These are phyloP conservation scores for Arachnomyces sp. DNA, from an alignment of 2,329 filamentous ascomycete species.

Conservation along the genomic window DNA sequence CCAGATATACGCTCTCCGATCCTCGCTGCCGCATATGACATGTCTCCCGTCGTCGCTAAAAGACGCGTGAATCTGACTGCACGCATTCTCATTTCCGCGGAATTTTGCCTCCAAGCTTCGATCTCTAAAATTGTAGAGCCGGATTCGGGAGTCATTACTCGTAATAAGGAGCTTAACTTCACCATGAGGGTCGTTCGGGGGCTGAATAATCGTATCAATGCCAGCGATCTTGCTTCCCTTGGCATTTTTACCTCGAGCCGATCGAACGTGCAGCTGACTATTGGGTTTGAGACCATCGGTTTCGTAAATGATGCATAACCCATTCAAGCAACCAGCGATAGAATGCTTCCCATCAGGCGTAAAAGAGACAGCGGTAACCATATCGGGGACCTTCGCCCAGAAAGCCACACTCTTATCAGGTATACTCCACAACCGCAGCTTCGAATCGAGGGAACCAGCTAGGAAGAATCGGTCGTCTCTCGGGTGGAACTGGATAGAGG, in stretches of 20 bases:
- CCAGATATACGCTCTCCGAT: constrained; percentile 87
- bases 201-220: constrained; percentile 64
- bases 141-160: constrained; percentile 87
- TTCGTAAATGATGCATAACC: constrained; percentile 82
- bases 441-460: constrained; percentile 82
- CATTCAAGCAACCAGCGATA: constrained; percentile 80
- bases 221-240: constrained; percentile 97
- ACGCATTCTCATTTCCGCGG: constrained; percentile 80
- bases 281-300: constrained; percentile 80
- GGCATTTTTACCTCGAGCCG: constrained; percentile 81
- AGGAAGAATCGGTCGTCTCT: constrained; percentile 94
- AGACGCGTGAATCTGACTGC: constrained; percentile 79
- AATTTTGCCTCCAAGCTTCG: constrained; percentile 83
- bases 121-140: constrained; percentile 80
- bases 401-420: constrained; percentile 91
- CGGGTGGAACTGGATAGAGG: constrained; percentile 89
- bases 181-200: constrained; percentile 48
- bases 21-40: constrained; percentile 88
- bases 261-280: constrained; percentile 86
- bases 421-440: constrained; percentile 89
- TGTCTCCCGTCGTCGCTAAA: constrained; percentile 83
- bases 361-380: constrained; percentile 91
- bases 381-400: constrained; percentile 65
- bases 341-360: constrained; percentile 83
- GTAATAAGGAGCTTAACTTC: constrained; percentile 81